phyloP scores from a whole-genome alignment of 805 yeast species.

The Lipomyces yamanashiensis region DNA sequence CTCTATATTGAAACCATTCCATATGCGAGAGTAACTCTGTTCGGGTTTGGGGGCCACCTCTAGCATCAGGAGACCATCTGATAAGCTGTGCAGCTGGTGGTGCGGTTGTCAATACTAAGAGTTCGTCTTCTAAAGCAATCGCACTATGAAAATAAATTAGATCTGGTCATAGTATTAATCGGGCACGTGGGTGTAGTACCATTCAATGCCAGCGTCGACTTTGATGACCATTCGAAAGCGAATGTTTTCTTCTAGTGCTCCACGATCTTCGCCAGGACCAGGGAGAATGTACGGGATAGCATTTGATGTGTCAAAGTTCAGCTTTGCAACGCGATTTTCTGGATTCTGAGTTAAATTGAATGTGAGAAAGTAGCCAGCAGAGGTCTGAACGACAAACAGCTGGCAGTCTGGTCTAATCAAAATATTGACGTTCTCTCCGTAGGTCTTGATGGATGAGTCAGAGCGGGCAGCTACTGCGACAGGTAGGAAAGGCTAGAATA shows the following conservation, averaged over 20 bases:
- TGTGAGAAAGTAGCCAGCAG: slow-evolving; percentile 35
- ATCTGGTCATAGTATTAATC: slow-evolving; percentile 26
- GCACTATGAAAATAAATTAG: slow-evolving; percentile 18
- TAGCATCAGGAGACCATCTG: slow-evolving; percentile 33
- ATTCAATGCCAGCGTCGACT: slow-evolving; percentile 44
- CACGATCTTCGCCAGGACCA: slow-evolving; percentile 50
- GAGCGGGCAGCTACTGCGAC: slow-evolving; percentile 55
- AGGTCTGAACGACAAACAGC: slow-evolving; percentile 42
- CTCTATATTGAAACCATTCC: slow-evolving; percentile 38
- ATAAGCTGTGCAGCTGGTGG: slow-evolving; percentile 37
- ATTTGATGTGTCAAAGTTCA: slow-evolving; percentile 19
- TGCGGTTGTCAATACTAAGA: slow-evolving; percentile 30
- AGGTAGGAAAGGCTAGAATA: slow-evolving; percentile 50
- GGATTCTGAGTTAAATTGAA: slow-evolving; percentile 28
- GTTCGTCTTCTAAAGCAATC: slow-evolving; percentile 35
- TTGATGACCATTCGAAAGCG: slow-evolving; percentile 41
- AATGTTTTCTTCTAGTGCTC: slow-evolving; percentile 45
- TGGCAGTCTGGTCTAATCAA: slow-evolving; percentile 53
- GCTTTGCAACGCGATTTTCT: slow-evolving; percentile 18
- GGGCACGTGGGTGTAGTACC: slow-evolving; percentile 35
- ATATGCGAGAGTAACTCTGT: slow-evolving; percentile 38
- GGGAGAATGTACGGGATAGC: slow-evolving; percentile 39
- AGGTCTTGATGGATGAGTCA: slow-evolving; percentile 50
- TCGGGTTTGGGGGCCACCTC: slow-evolving; percentile 34
- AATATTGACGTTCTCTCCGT: slow-evolving; percentile 54